Conservation (phyloP, 768 basidiomycete species). For the Austroboletus eburneus region DNA sequence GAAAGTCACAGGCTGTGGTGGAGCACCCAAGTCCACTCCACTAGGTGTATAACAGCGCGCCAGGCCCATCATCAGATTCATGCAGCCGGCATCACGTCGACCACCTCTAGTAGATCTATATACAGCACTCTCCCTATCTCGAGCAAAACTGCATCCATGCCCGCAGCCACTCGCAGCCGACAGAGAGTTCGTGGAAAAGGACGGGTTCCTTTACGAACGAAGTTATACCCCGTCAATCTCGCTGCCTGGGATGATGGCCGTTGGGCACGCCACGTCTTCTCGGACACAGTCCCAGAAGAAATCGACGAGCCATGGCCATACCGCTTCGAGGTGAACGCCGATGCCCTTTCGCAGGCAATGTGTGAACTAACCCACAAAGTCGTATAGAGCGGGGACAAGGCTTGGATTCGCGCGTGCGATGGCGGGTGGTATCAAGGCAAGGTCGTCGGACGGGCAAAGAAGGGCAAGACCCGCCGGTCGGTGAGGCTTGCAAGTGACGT, state of each 20-base stretch:
- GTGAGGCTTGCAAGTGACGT: slow-evolving; percentile 38
- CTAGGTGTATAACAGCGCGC: slow-evolving; percentile 10
- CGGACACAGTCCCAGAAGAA: slow-evolving; percentile 33
- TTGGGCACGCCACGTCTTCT: slow-evolving; percentile 15
- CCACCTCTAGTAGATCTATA: too few species aligned
- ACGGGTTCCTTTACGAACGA: not conserved
- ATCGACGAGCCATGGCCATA: slow-evolving; percentile 52
- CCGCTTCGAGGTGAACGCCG: slow-evolving; percentile 37
- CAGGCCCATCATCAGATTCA: not conserved
- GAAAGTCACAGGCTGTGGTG: slow-evolving; percentile 12
- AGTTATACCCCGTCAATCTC: slow-evolving; percentile 21
- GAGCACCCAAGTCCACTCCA: slow-evolving; percentile 6
- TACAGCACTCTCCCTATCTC: not conserved
- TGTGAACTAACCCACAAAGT: too few species aligned
- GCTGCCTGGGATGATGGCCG: slow-evolving; percentile 23
- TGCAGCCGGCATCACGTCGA: too few species aligned
- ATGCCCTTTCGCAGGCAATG: too few species aligned
- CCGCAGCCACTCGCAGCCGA: not conserved
- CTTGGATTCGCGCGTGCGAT: slow-evolving; percentile 49
- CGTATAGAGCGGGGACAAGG: slow-evolving; percentile 43
- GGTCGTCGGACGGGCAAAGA: slow-evolving; percentile 41
- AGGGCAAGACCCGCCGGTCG: slow-evolving; percentile 44
- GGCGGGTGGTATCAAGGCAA: slow-evolving; percentile 52
- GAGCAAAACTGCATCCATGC: slow-evolving; percentile 1
- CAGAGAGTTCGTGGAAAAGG: not conserved